Base-by-base conservation (phyloP, 768 basidiomycete genomes). In the Lentinula lateritia region DNA sequence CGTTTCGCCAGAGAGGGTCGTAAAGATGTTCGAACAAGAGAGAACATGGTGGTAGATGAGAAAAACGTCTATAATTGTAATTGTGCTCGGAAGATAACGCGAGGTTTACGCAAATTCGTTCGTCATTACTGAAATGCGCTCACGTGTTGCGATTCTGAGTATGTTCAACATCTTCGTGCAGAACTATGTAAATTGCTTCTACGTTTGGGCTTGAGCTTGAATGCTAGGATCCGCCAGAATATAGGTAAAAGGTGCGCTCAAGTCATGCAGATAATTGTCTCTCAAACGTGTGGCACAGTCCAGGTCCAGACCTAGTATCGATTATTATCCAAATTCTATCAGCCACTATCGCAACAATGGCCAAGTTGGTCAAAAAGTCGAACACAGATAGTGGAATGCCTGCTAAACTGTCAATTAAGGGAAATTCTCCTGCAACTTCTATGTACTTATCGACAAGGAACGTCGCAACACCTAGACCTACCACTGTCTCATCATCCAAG, bases 31-130 rank as follows among this genome's bases (percentile, higher is more conserved):
- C 78, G 82, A 23, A 80, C 71, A 63, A 81, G 67, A 59, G 80
- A 77, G 63, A 86, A 72, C 85, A 87, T 86, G 60, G 66, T 74
- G 58, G 60, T 57, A 41, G 43, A 38, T 20, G 45, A 15, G 28
- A 8, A n/a, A 52, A 12, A 34, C 12, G n/a, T 20, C 20, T 48
- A 20, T 28, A 28, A 28, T 16, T n/a, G 43, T 28, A 28, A 28
- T 16, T n/a, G 43, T 3, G 15, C n/a, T 45, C n/a, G 15, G 43
- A 16, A 20, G n/a, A 48, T 48, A 43, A 20, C 43, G 43, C n/a
- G 43, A 45, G 15, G 8, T 12, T 46, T 46, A 20, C 46, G 46
- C 46, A 18, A 48, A 3, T 5, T 8, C 12, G 10, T 46, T 46
- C 45, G 45, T 46, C 45, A 46, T 46, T 46, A 39, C 38, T 13